Conservation (phyloP, 2,329 filamentous ascomycete species). For the Sclerotinia nivalis region DNA sequence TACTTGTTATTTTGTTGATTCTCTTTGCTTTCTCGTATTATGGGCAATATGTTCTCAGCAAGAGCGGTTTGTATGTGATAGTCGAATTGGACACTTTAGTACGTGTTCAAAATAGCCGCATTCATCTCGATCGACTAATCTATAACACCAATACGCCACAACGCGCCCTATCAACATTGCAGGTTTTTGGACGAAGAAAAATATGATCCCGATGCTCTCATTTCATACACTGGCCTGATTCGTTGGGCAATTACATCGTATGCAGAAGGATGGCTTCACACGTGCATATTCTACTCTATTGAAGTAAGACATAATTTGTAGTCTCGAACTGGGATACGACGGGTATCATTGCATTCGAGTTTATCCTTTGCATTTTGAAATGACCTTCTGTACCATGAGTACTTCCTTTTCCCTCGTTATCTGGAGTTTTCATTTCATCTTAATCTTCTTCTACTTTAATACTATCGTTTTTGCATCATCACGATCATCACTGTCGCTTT, state of each 20-base stretch:
- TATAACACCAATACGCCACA: neutral
- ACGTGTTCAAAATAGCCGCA: conserved; percentile 1
- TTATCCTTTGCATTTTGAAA: conserved; percentile 18
- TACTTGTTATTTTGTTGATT: neutral
- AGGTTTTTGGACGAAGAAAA: neutral
- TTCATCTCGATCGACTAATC: neutral
- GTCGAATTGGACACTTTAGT: neutral
- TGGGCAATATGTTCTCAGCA: neutral
- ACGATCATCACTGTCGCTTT: conserved; percentile 22
- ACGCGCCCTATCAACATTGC: neutral
- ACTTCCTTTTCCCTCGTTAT: neutral
- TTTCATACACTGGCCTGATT: neutral
- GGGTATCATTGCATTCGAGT: conserved; percentile 6
- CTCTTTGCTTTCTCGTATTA: neutral
- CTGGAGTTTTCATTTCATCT: neutral
- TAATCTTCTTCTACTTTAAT: neutral
- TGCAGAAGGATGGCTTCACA: neutral
- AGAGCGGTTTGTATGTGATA: too few species aligned
- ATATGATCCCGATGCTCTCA: neutral
- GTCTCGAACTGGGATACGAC: neutral
- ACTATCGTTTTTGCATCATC: neutral
- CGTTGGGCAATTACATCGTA: neutral
- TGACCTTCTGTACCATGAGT: neutral
- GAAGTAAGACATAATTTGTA: neutral
- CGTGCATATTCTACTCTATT: neutral